Base-by-base conservation (phyloP, 441 rosid genomes). In the Gossypium aridum region DNA sequence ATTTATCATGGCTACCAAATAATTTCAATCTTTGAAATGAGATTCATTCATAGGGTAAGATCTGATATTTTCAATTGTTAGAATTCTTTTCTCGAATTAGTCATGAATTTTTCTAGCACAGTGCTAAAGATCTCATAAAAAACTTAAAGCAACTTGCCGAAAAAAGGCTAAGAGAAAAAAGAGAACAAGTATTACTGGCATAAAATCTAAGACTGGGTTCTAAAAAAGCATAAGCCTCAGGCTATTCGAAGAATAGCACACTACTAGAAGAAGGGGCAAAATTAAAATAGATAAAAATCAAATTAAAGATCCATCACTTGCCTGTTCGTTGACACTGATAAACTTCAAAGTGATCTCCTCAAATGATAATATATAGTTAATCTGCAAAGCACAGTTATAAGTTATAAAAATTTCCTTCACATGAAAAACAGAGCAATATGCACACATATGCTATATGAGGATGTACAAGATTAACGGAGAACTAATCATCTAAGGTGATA, bases 291-390 rank as follows among this genome's bases (percentile, higher is more conserved):
- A 67, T 14, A n/a, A 2, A 23, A 53, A 49, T 49, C 59, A 25
- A 25, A 49, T 14, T 49, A 68, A 63, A 45, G 47, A 60, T 75
- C 56, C 16, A 73, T 55, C 51, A 70, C 47, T 77, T 81, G 93
- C 98, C 98, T 87, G 98, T 82, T 94, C 98, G n/a, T 87, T 84
- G 70, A 84, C 88, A 39, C 86, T 85, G 72, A 96, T 90, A 83
- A 96, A 96, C 91, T 94, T 92, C 87, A 96, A 83, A 69, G 97
- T 89, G 80, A 94, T 87, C 91, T 94, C 98, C 88, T 96, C 99
- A 82, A 96, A 96, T 75, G 98, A 96, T 73, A 96, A 76, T 73
- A 91, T 70, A 76, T 90, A 88, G 78, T 84, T 92, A 80, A 96
- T 87, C 99, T 94, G 94, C 87, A 83, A 81, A 79, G 86, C 37